Evolutionary conservation across 805 yeast species (phyloP), one percentile per base, ranked within the genome.

Genomic region (Nakazawaea populi): DNA sequence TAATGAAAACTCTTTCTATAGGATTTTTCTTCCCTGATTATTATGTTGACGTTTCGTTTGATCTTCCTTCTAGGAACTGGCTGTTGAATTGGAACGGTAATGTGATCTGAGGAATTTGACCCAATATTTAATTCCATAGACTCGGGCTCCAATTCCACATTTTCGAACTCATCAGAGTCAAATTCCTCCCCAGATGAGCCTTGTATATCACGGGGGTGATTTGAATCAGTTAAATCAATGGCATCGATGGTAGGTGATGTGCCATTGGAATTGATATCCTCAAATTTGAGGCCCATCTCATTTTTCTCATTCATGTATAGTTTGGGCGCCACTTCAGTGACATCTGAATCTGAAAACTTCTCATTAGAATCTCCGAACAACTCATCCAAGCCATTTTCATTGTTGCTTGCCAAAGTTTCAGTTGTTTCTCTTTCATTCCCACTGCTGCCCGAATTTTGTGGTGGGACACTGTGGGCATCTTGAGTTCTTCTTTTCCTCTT

Each of bases 1-100:
- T 80, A 75, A 62, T 91, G 97, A 7, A 81, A 63, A 0, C 64
- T 55, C 44, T 72, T 70, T 18, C 97, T 67, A 42, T 63, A 65
- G 1, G 58, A 58, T 14, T 87, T 68, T 59, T 86, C 91, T 42
- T 82, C 85, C 48, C 72, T 73, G 4, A 75, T 61, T 1, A 83
- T 74, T 0, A 77, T 61, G 14, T 59, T 61, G 6, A 67, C 50
- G 14, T 58, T 57, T 45, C 58, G 49, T 5, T 56, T 55, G 36
- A 14, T 60, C 55, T 48, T 57, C 55, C 51, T 62, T 51, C 46
- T 58, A 43, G n/a, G 60, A 35, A 1, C 63, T 54, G 34, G 65
- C 29, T 30, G 47, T 29, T 29, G 36, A 24, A 52, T 46, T 42
- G 41, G 27, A n/a, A 49, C 52, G 14, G 48, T 47, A 27, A 55